These are phyloP conservation scores for Dictyostelium brefeldianum DNA, from an alignment of 78 protist species.

Conservation along the genomic window DNA sequence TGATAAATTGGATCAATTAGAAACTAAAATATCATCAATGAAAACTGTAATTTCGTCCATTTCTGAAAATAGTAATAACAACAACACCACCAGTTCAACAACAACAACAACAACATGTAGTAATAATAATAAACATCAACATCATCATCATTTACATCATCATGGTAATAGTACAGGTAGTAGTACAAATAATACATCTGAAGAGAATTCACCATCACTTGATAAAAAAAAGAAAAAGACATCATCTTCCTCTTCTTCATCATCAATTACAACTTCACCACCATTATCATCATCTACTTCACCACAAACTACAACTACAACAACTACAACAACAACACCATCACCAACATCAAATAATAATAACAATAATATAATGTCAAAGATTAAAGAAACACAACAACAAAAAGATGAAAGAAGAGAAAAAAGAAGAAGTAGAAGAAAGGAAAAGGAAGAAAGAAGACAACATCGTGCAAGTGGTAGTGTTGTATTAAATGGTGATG, in stretches of 20 bases:
- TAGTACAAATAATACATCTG: not conserved
- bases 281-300: not conserved
- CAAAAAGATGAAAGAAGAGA: constrained; percentile 67
- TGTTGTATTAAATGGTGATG: not conserved
- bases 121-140: not conserved
- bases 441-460: constrained; percentile 59
- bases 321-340: not conserved
- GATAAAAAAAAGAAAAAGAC: not conserved
- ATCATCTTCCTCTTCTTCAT: not conserved
- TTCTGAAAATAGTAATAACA: constrained; percentile 9
- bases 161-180: not conserved
- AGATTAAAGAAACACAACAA: constrained; percentile 16
- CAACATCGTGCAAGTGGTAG: not conserved
- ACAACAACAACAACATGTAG: not conserved
- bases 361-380: not conserved
- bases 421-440: constrained; percentile 73
- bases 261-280: not conserved
- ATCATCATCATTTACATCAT: not conserved
- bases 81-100: not conserved
- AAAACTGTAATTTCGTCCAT: constrained; percentile 37
- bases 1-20: constrained; percentile 69
- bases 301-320: not conserved
- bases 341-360: not conserved
- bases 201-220: not conserved
- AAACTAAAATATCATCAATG: constrained; percentile 24